Evolutionary conservation across 345 rosid genomes (phyloP).

Genomic region (Aquilaria sinensis): DNA sequence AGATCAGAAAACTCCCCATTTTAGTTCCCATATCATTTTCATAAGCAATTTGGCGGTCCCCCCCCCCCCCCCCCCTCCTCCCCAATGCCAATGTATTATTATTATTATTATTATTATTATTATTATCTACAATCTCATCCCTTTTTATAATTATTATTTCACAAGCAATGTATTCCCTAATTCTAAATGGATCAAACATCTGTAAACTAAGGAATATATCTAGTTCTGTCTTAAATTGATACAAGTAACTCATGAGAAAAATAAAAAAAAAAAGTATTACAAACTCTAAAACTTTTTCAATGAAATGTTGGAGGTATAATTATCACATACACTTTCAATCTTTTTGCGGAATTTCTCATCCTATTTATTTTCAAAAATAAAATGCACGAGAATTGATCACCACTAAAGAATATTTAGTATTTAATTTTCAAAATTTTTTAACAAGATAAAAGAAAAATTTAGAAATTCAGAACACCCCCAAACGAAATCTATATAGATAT

Average conservation of each 20-base stretch:
- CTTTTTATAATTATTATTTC: not conserved
- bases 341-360: no score
- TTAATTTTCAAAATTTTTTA: no score
- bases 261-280: not conserved
- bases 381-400: no score
- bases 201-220: not conserved
- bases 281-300: conserved; percentile 11
- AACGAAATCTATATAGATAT: no score
- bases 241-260: not conserved
- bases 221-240: not conserved
- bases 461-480: no score
- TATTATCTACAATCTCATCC: conserved; percentile 17
- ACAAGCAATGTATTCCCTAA: not conserved
- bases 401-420: no score
- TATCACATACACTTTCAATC: no score
- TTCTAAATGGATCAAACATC: not conserved
- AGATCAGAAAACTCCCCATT: conserved; percentile 24
- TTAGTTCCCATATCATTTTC: conserved; percentile 47
- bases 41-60: conserved; percentile 36
- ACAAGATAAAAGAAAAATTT: no score
- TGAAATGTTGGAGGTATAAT: no score
- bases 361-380: no score
- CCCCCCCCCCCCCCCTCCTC: conserved; percentile 7
- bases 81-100: no score
- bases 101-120: no score